Base-by-base conservation (phyloP, 495 filamentous ascomycete species). In the Glarea lozoyensis region DNA sequence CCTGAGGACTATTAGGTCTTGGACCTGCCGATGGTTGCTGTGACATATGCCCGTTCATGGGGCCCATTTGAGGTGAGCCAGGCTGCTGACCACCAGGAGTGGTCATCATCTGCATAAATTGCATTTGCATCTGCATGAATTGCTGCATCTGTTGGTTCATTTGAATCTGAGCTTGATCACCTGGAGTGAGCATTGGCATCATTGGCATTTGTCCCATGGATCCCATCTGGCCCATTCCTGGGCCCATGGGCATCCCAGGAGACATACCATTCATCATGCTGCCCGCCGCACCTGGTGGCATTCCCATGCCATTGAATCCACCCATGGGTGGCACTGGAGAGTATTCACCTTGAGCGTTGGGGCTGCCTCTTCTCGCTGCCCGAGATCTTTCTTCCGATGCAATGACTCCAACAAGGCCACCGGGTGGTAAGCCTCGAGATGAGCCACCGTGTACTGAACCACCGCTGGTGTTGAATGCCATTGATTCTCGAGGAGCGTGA, bases 101-200 rank as follows among this genome's bases (percentile, higher is more conserved):
- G 18, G 68, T 65, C 72, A 82, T 80, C 73, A 89, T 82, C 44
- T 87, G 82, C 78, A 88, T 86, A 68, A 87, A 84, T 44, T 92
- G 83, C 81, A 94, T 89, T 58, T 93, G 87, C 81, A 93, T 86
- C 55, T 88, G 82, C 82, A 92, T 86, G 66, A 90, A 89, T 51
- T 82, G 76, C 18, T 76, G 71, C 86, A 94, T 93, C 57, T 93
- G 85, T 53, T 89, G 83, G 19, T 78, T 80, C 67, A 94, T 82
- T 54, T 94, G 82, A 34, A 88, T 70, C 47, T 87, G 83, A 13
- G 82, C 81, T 53, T 84, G 82, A 49, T 90, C 85, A 3, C 75
- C 76, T 15, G 83, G 69, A 19, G 71, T 69, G 20, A 80, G 60
- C 65, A 67, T 57, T 56, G 64, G 64, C 65, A 70, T 72, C n/a